These are phyloP conservation scores for Aspergillus ibericus DNA, from an alignment of 2,329 filamentous ascomycete genomes.

Conservation along the genomic window DNA sequence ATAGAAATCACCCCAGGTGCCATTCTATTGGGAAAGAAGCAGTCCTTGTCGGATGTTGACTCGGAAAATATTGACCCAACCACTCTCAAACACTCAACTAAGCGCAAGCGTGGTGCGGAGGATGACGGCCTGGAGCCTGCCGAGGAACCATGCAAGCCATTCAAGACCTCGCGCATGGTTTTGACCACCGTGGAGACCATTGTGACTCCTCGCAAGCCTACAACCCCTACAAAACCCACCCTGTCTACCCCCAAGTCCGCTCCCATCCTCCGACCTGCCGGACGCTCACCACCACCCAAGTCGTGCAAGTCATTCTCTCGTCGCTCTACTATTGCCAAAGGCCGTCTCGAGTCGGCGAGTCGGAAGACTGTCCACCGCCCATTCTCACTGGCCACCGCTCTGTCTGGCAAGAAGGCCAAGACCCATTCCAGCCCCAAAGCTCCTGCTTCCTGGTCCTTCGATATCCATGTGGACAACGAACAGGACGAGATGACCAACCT, in stretches of 20 bases:
- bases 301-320: slow-evolving; percentile 67
- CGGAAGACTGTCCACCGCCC: slow-evolving; percentile 54
- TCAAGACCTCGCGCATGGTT: slow-evolving; percentile 48
- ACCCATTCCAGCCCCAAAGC: slow-evolving; percentile 50
- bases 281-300: slow-evolving; percentile 76
- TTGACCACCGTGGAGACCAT: slow-evolving; percentile 29
- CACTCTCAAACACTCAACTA: slow-evolving; percentile 50
- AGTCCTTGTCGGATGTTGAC: slow-evolving; percentile 39
- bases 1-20: slow-evolving; percentile 12
- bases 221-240: slow-evolving; percentile 27
- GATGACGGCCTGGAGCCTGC: slow-evolving; percentile 29
- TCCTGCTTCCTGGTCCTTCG: slow-evolving; percentile 71
- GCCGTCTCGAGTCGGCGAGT: slow-evolving; percentile 67
- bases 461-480: slow-evolving; percentile 88
- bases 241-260: slow-evolving; percentile 49
- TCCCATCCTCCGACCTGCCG: slow-evolving; percentile 68
- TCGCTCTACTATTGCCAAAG: slow-evolving; percentile 63
- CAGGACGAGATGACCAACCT: slow-evolving; percentile 90
- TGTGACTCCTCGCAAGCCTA: slow-evolving; percentile 18
- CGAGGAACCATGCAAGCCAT: slow-evolving; percentile 48
- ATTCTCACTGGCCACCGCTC: slow-evolving; percentile 81
- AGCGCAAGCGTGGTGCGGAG: slow-evolving; percentile 41
- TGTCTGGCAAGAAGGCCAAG: slow-evolving; percentile 54
- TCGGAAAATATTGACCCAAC: slow-evolving; percentile 61
- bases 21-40: slow-evolving; percentile 17